Evolutionary conservation across 2,329 filamentous ascomycete genomes (phyloP).

Genomic region (Bipolaris sorokiniana): DNA sequence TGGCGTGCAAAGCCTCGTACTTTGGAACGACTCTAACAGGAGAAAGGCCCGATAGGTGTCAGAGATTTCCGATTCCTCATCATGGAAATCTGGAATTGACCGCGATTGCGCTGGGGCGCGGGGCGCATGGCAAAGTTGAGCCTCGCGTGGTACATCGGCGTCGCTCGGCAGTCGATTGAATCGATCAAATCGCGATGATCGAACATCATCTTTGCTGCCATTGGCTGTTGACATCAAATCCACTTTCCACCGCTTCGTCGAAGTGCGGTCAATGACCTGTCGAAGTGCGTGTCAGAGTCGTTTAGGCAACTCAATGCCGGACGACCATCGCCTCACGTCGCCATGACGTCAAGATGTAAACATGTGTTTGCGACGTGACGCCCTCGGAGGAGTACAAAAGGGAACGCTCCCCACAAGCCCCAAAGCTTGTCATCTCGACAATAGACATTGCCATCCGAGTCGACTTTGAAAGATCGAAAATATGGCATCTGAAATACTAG

Average conservation of each 20-base stretch:
- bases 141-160: conserved; percentile 28
- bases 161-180: conserved; percentile 25
- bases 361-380: conserved; percentile 5
- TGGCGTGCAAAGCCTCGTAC: not conserved
- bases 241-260: conserved; percentile 15
- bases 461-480: conserved; percentile 4
- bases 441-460: conserved; percentile 14
- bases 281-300: conserved; percentile 17
- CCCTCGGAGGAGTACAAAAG: conserved; percentile 12
- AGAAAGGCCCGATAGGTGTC: not conserved
- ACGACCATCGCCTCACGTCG: conserved; percentile 25
- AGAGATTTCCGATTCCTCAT: conserved; percentile 25
- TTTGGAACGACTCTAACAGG: not conserved
- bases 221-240: conserved; percentile 19
- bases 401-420: not conserved
- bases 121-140: conserved; percentile 28
- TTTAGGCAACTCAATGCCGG: conserved; percentile 16
- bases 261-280: conserved; percentile 16
- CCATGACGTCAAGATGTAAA: conserved; percentile 29
- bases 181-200: conserved; percentile 17
- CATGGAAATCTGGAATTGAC: conserved; percentile 32
- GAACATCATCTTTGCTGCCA: conserved; percentile 17
- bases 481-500: conserved; percentile 44
- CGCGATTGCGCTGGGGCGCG: conserved; percentile 6
- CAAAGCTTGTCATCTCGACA: not conserved